phyloP scores from a whole-genome alignment of 441 rosid species.

The Sinapis alba region DNA sequence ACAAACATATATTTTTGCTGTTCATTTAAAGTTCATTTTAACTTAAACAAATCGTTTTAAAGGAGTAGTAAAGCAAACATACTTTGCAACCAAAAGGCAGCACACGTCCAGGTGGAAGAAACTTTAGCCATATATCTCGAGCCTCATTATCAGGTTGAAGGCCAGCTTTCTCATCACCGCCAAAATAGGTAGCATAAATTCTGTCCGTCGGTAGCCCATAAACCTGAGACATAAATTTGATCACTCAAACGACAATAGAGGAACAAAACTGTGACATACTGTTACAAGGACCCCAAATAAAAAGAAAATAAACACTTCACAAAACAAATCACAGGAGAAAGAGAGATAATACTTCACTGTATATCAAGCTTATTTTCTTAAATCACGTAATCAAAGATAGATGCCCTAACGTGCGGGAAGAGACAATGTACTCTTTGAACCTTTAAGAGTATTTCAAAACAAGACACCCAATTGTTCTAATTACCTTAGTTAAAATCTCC shows the following conservation, averaged over 20 bases:
- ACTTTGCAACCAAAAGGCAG: constrained; percentile 96
- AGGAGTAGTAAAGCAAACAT: constrained; percentile 30
- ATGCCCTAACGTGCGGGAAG: not conserved
- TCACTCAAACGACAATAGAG: not conserved
- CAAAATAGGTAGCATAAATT: constrained; percentile 95
- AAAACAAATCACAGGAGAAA: not conserved
- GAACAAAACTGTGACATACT: not conserved
- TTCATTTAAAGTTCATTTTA: not conserved
- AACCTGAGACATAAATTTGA: constrained; percentile 49
- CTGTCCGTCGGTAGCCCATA: constrained; percentile 78
- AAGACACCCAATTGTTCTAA: not conserved
- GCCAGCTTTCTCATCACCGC: constrained; percentile 91
- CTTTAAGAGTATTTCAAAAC: not conserved
- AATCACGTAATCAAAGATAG: constrained; percentile 10
- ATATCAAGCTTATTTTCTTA: not conserved
- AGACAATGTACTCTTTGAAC: not conserved
- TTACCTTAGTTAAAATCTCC: constrained; percentile 88
- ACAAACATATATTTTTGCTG: not conserved
- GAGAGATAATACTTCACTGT: not conserved
- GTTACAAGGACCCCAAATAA: not conserved
- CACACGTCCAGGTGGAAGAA: constrained; percentile 78
- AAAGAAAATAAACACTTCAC: not conserved
- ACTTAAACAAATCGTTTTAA: not conserved
- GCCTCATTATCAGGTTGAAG: constrained; percentile 92
- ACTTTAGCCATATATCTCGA: constrained; percentile 77